Conservation (phyloP, 345 rosid genomes). For the Citrus inodora region DNA sequence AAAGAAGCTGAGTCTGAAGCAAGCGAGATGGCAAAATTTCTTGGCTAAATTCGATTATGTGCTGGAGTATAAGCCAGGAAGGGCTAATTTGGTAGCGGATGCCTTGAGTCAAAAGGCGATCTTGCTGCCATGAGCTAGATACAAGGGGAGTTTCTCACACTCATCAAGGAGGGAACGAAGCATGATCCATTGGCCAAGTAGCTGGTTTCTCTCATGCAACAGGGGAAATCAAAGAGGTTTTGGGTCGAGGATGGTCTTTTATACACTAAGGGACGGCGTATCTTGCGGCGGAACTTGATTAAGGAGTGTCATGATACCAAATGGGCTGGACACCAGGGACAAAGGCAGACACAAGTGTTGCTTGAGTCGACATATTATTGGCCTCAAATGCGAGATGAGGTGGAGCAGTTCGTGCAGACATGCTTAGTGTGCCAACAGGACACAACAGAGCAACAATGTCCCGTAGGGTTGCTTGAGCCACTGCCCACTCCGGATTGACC, state of each 20-base stretch:
- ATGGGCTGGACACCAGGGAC: no score
- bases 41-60: neutral
- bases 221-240: neutral
- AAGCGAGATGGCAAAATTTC: neutral
- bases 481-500: no score
- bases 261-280: neutral
- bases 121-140: neutral
- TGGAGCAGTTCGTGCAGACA: no score
- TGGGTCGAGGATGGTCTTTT: neutral
- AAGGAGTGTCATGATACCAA: no score
- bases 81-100: neutral
- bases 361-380: neutral
- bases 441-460: no score
- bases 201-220: neutral
- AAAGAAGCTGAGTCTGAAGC: neutral
- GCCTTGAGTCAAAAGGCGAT: neutral
- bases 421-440: no score
- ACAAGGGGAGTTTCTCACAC: no score
- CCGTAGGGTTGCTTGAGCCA: no score
- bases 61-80: neutral
- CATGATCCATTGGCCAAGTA: neutral
- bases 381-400: neutral
- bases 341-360: fast-evolving
- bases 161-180: neutral
- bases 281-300: fast-evolving